Evolutionary conservation across 441 rosid species (phyloP), one percentile per base, ranked within the genome.

Genomic region (Corymbia calophylla): DNA sequence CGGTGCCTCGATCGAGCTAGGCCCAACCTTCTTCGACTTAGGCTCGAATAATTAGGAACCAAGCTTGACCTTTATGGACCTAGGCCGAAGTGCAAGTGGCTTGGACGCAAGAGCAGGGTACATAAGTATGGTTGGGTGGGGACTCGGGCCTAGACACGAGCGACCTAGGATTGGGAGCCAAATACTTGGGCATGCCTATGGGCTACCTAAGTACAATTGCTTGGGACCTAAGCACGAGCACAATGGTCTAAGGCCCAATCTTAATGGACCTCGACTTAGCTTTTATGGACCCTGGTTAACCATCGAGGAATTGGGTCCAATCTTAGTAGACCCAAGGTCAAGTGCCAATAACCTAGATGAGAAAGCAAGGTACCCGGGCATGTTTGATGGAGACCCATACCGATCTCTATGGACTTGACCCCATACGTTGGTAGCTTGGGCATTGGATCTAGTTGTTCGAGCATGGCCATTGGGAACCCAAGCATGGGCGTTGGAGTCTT

Each of bases 141-240:
- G 2, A 27, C 7, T 0, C 1, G 12, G 8, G 3, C 8, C 66
- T 16, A 60, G 27, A n/a, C 31, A 27, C 13, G 10, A 7, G 31
- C 1, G 31, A 60, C 66, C 27, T 60, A 15, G 31, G 16, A 60
- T n/a, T 60, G 66, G 66, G 35, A 64, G 35, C 9, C 10, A 7
- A 7, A n/a, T 15, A 64, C 4, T 15, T 64, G 70, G 35, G 7
- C 70, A 64, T n/a, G 19, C 32, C 16, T 0, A 2, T 2, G 2
- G 25, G 64, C 14, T 0, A 58, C 6, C 62, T 14, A 4, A 25
- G 64, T 58, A 58, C 0, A 58, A 58, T 58, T 5, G n/a, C 7
- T 1, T 0, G 0, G 19, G 70, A 64, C 5, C 10, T 4, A 15
- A 2, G 19, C 35, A 29, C 0, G 5, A 0, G 32, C 70, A 29